A percentile compares a stretch with the other conserved stretches of the same genome.
These are phyloP conservation scores for Cochliopodium minus DNA, from an alignment of 208 protist genomes.

Conservation along the genomic window DNA sequence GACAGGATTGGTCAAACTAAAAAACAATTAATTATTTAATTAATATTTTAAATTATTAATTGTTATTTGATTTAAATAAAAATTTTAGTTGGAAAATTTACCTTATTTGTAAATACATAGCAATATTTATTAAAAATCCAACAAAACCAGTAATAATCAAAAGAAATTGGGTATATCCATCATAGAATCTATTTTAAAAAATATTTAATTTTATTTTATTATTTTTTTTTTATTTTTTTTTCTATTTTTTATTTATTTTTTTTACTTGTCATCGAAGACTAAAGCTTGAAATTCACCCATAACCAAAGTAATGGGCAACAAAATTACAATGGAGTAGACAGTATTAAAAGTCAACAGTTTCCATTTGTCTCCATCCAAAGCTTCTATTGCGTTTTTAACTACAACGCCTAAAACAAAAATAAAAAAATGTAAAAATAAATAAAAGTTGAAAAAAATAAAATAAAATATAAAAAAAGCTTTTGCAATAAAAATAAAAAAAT, in stretches of 20 bases:
- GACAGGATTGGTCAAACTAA: not conserved
- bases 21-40: no score
- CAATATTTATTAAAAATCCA: slow-evolving; percentile 9
- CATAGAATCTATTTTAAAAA: no score
- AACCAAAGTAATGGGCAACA: not conserved
- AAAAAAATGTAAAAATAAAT: slow-evolving; percentile 11
- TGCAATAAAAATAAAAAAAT: slow-evolving; percentile 2
- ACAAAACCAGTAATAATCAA: not conserved
- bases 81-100: no score
- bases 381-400: no score
- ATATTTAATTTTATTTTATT: no score
- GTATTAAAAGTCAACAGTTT: not conserved
- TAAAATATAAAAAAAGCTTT: slow-evolving; percentile 1
- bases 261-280: not conserved
- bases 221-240: no score
- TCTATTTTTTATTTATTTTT: no score
- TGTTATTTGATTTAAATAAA: no score
- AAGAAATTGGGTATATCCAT: no score
- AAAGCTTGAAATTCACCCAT: slow-evolving; percentile 4
- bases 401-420: not conserved
- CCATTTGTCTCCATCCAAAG: no score
- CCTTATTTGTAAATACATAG: slow-evolving; percentile 4
- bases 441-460: slow-evolving; percentile 4
- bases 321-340: not conserved
- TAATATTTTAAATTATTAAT: no score